These are phyloP conservation scores for slime mould (Dictyostelium discoideum) DNA, from an alignment of 78 protist species.

Conservation along the genomic window DNA sequence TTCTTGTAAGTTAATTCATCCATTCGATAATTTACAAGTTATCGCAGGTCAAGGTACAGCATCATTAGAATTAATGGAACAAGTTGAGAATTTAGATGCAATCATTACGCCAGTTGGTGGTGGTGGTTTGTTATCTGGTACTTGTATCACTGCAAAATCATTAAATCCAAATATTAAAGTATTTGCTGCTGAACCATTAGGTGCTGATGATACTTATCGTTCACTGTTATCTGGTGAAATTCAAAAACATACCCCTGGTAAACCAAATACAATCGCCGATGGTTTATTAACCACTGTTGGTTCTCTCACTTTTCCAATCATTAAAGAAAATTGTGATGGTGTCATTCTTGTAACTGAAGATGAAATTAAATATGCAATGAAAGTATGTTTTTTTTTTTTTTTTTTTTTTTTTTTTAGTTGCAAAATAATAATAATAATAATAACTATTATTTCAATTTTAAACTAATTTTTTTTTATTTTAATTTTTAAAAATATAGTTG, in stretches of 20 bases:
- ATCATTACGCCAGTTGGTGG: constrained; percentile 91
- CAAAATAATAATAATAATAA: not conserved
- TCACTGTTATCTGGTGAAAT: not conserved
- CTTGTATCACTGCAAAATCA: constrained; percentile 59
- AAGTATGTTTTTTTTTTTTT: not conserved
- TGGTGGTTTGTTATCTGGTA: constrained; percentile 87
- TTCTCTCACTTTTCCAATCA: constrained; percentile 70
- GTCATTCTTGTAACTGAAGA: constrained; percentile 84
- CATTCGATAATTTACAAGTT: constrained; percentile 84
- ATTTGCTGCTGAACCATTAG: constrained; percentile 91
- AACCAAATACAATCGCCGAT: constrained; percentile 88
- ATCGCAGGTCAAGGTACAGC: constrained; percentile 94
- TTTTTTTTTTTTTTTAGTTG: too few relatives aligned
- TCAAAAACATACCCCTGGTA: not conserved
- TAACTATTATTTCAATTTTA: not conserved
- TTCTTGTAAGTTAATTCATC: constrained; percentile 79
- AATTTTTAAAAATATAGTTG: constrained; percentile 1
- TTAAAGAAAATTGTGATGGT: constrained; percentile 9
- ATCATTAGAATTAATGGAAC: constrained; percentile 82
- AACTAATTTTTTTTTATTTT: not conserved
- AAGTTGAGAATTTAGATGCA: constrained; percentile 81
- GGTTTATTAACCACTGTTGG: constrained; percentile 87
- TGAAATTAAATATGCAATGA: constrained; percentile 86
- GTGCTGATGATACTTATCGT: constrained; percentile 85
- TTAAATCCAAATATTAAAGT: constrained; percentile 56